Percentiles rank a stretch among this genome's conserved stretches.
Conservation (phyloP, 495 filamentous ascomycete species). For the Aeminium ludgeri region DNA sequence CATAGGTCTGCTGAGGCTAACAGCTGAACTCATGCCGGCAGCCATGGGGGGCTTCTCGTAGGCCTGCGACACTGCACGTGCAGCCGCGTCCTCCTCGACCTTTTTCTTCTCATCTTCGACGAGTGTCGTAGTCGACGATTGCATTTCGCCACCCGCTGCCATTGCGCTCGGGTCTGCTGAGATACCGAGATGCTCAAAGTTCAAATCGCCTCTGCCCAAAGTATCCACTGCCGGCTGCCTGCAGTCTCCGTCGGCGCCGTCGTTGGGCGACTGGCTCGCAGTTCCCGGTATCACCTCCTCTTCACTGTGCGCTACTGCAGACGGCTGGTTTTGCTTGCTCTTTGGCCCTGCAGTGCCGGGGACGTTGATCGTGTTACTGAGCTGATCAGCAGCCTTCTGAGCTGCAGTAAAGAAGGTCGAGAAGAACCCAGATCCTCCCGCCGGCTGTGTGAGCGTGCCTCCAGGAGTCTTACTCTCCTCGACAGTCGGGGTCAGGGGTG, state of each 20-base stretch:
- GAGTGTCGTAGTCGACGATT: too few species aligned
- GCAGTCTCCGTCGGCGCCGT: conserved; percentile 24
- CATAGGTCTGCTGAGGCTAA: conserved; percentile 12
- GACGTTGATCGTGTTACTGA: conserved; percentile 66
- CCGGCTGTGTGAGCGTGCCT: conserved; percentile 26
- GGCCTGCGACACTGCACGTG: conserved; percentile 43
- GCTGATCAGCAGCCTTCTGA: conserved; percentile 77
- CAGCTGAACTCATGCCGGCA: not conserved
- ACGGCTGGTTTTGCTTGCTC: conserved; percentile 7
- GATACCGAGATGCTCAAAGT: conserved; percentile 66
- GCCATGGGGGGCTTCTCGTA: conserved; percentile 33
- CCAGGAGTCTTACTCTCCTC: conserved; percentile 41
- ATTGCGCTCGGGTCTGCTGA: conserved; percentile 34
- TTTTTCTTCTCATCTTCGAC: conserved; percentile 36
- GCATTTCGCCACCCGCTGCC: conserved; percentile 15
- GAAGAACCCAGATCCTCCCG: conserved; percentile 56
- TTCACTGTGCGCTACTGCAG: conserved; percentile 22
- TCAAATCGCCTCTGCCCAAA: conserved; percentile 73
- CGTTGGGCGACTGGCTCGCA: conserved; percentile 6
- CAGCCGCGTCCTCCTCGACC: conserved; percentile 40
- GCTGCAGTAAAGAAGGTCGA: conserved; percentile 82
- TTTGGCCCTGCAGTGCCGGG: conserved; percentile 29
- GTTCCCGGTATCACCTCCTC: conserved; percentile 24
- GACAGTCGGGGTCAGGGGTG: conserved; percentile 51
- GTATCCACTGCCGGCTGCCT: conserved; percentile 60